Conservation (phyloP, 2,329 filamentous ascomycete species). For the Fusarium scirpi region DNA sequence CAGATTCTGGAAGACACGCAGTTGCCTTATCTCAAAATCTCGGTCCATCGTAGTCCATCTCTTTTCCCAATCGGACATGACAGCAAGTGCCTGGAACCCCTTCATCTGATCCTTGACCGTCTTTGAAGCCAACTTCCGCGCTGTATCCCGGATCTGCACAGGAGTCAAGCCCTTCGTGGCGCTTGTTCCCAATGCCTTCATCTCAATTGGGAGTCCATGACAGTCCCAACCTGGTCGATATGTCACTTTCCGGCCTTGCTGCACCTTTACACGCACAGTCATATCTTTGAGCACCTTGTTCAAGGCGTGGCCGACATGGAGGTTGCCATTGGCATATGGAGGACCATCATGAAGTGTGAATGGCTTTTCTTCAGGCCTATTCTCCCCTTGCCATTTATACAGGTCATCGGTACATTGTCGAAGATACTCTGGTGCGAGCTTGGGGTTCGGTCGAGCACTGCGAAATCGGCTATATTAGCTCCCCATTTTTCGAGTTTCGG, state of each 20-base stretch:
- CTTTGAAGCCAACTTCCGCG: slow-evolving; percentile 73
- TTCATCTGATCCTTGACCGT: slow-evolving; percentile 80
- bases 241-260: slow-evolving; percentile 75
- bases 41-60: slow-evolving; percentile 84
- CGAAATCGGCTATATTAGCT: slow-evolving; percentile 37
- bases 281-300: slow-evolving; percentile 99
- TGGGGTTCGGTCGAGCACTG: slow-evolving; percentile 65
- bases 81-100: slow-evolving; percentile 77
- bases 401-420: slow-evolving; percentile 85
- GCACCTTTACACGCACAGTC: slow-evolving; percentile 83
- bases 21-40: slow-evolving; percentile 78
- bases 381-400: slow-evolving; percentile 84
- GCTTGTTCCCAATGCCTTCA: slow-evolving; percentile 83
- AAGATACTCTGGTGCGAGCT: slow-evolving; percentile 70
- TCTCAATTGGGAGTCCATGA: slow-evolving; percentile 95
- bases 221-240: slow-evolving; percentile 98
- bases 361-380: slow-evolving; percentile 65
- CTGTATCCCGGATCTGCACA: slow-evolving; percentile 72
- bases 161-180: slow-evolving; percentile 59
- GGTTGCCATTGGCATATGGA: slow-evolving; percentile 91
- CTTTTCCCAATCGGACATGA: slow-evolving; percentile 85
- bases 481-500: neutral
- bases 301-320: slow-evolving; percentile 93
- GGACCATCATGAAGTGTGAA: slow-evolving; percentile 96
- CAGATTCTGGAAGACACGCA: slow-evolving; percentile 81